Percentiles rank a stretch among this genome's conserved stretches.
These are phyloP conservation scores for Chlamydomonas sphaeroides DNA, from an alignment of 139 green algal genomes.

Conservation along the genomic window DNA sequence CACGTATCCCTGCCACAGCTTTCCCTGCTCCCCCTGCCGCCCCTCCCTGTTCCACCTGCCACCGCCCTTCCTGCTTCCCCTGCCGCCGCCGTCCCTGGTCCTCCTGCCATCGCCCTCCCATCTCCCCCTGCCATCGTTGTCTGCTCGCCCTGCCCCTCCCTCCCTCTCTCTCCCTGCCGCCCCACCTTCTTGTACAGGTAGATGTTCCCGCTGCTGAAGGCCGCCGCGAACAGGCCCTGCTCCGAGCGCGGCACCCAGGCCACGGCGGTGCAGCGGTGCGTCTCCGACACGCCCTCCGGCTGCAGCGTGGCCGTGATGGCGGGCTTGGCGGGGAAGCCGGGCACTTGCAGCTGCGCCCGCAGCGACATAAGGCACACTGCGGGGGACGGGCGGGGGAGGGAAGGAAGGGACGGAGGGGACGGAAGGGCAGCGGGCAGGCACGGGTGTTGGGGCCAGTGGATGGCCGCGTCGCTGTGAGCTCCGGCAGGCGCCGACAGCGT, in stretches of 20 bases:
- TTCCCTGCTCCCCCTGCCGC: too few species aligned
- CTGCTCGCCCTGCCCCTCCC: not conserved
- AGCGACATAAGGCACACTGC: slow-evolving; percentile 78
- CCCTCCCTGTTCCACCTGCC: too few species aligned
- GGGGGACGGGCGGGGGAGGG: not conserved
- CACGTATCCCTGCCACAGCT: too few species aligned
- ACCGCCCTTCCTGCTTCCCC: too few species aligned
- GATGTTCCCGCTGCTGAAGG: slow-evolving; percentile 69
- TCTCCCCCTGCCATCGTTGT: not conserved
- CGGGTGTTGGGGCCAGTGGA: not conserved
- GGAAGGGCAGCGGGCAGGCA: too few species aligned
- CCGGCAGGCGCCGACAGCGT: too few species aligned
- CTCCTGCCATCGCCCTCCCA: too few species aligned
- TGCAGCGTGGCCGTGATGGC: slow-evolving; percentile 52
- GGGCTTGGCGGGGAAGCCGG: slow-evolving; percentile 43
- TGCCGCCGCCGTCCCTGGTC: too few species aligned
- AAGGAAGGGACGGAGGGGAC: not conserved
- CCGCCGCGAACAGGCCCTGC: slow-evolving; percentile 62
- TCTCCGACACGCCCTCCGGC: slow-evolving; percentile 48
- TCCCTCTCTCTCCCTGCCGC: not conserved
- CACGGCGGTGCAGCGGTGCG: slow-evolving; percentile 53
- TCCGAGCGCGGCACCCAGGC: slow-evolving; percentile 67
- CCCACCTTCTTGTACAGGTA: slow-evolving; percentile 77
- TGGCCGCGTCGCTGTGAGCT: too few species aligned
- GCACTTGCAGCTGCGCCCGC: slow-evolving; percentile 59